These are phyloP conservation scores for Ceriops tagal DNA, from an alignment of 345 rosid species.

Conservation along the genomic window DNA sequence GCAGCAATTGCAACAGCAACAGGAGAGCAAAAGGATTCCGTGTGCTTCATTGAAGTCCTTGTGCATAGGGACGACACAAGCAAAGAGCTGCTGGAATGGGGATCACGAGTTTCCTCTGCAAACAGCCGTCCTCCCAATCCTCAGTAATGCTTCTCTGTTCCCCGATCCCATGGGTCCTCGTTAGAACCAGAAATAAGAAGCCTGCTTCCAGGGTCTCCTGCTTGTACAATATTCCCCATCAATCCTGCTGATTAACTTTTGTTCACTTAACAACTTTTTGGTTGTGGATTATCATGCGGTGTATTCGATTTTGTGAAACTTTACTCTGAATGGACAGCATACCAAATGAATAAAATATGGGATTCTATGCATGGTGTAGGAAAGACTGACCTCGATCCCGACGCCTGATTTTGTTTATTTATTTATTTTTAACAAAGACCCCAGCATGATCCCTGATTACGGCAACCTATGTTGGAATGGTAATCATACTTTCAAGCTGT, in stretches of 20 bases:
- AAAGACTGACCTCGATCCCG: no score
- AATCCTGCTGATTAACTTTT: not conserved
- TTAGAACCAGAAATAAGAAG: slow-evolving; percentile 5
- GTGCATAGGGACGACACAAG: slow-evolving; percentile 77
- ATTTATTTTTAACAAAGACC: no score
- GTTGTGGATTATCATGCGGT: not conserved
- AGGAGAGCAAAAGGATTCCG: slow-evolving; percentile 42
- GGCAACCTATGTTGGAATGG: no score
- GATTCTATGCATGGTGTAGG: no score
- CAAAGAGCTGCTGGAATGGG: slow-evolving; percentile 83
- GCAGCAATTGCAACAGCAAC: slow-evolving; percentile 44
- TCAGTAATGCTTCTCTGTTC: slow-evolving; percentile 31
- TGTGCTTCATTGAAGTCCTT: slow-evolving; percentile 62
- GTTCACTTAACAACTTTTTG: not conserved
- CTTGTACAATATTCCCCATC: not conserved
- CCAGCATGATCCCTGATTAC: no score
- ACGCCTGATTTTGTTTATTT: no score
- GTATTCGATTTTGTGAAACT: not conserved
- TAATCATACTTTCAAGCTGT: no score
- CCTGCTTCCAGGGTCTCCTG: not conserved
- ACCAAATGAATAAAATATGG: no score
- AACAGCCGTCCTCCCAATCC: slow-evolving; percentile 74
- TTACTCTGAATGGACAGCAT: not conserved
- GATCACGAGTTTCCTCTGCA: slow-evolving; percentile 64
- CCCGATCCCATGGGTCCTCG: not conserved